Evolutionary conservation across 352 stramenopile species (phyloP), one percentile per base, ranked within the genome.

Genomic region (Pythium rishiriense): DNA sequence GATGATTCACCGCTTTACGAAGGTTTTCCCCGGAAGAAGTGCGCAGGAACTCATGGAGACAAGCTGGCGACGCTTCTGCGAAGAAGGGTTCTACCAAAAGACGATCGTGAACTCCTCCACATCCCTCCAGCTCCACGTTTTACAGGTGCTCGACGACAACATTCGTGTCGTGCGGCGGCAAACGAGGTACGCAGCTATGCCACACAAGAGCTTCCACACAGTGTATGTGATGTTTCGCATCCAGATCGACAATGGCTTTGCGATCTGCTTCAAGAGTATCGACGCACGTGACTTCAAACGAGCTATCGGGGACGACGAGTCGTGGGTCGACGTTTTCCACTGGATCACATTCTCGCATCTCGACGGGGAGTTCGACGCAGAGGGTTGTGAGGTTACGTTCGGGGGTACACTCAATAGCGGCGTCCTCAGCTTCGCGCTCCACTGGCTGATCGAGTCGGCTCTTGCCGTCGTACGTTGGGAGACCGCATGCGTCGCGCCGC

Each of bases 171-270:
- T 62, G 7, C 37, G 31, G 25, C 55, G 63, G 25, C 47, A 49
- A 22, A 70, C 63, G n/a, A 39, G 26, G 33, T 70, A 70, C 42
- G 19, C 25, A 11, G 42, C 46, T 12, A 70, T 70, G 45, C 39
- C 48, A 8, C 39, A 42, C 2, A 60, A 50, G 46, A 61, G 42
- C n/a, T 70, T 70, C 68, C 73, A 87, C 66, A 89, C 82, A 8
- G 85, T 89, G 57, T 91, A 89, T 64, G 39, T 91, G 52, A 68
- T 87, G 15, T 89, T 91, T 62, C 82, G 82, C 50, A 87, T 78
- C 26, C 74, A 89, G 72, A 91, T 76, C 10, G 69, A 76, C 0
- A 74, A 89, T 54, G 82, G 82, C 45, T 83, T 87, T 58, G 58
- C 86, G 31, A 78, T 91, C 45, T 91, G 78, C 57, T 83, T 91